Base-by-base conservation (phyloP, 495 filamentous ascomycete genomes). In the Penicillium parvum region DNA sequence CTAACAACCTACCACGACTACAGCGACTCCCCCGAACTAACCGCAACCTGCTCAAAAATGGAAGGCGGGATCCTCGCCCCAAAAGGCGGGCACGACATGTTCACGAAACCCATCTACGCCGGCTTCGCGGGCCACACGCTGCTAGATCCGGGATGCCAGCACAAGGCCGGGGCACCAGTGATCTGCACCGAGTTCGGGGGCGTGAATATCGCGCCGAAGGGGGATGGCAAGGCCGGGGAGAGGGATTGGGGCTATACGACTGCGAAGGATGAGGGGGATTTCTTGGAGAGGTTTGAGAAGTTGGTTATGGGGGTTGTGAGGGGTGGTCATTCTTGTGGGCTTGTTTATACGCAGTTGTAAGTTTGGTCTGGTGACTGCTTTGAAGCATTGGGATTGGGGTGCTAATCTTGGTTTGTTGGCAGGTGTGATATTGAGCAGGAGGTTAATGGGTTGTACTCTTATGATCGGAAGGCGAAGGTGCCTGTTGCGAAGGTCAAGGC, bases 1-100 rank as follows among this genome's bases (percentile, higher is more conserved):
- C 63, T 82, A 0, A 76, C 72, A 28, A 81, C 78, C 8, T 82
- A 75, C 61, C 78, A 81, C 54, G 77, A 82, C 64, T 82, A 81
- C 58, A 52, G 60, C 9, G 77, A 82, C 50, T 70, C 63, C 1
- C 32, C 60, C 3, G 69, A 62, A 14, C 68, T 82, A 6, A 55
- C 69, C 0, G 41, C 65, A 23, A 72, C 72, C 2, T 79, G 76
- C 54, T 55, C 66, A 1, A 60, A 21, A 33, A 74, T 54, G 56
- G 49, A 61, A 14, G 44, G 60, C 3, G 64, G 63, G 1, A 79
- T 79, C 33, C 61, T 81, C 0, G 66, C 55, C 1, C 54, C 54
- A 12, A 74, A 77, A 28, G 57, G 29, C 1, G 63, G 66, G 4
- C 65, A 66, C 18, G 62, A 65, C 8, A 68, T 80, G 64, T 82